phyloP scores from a whole-genome alignment of 2,329 filamentous ascomycete species.

The Penicillium sp. region DNA sequence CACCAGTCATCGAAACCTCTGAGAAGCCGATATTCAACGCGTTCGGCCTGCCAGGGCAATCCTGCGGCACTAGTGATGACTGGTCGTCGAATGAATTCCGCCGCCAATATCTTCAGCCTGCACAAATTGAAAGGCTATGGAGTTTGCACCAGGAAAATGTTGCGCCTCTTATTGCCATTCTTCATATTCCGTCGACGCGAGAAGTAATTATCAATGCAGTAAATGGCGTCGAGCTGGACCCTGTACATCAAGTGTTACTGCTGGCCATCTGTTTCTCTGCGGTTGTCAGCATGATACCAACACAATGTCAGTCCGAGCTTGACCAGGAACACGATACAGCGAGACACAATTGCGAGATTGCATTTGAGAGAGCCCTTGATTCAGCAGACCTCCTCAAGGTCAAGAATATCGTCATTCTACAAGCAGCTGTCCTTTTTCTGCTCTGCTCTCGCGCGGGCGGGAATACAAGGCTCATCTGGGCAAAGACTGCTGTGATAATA shows the following conservation, averaged over 20 bases:
- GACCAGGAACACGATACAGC: conserved; percentile 3
- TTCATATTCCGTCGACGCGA: conserved; percentile 16
- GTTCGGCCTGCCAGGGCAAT: neutral
- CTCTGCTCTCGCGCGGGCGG: conserved; percentile 13
- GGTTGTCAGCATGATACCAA: conserved; percentile 16
- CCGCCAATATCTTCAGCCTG: neutral
- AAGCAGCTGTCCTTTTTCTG: conserved; percentile 23
- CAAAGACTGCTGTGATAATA: conserved; percentile 13
- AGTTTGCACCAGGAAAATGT: conserved; percentile 22
- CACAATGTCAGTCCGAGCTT: conserved; percentile 13
- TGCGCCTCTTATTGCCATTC: conserved; percentile 23
- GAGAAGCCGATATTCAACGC: neutral
- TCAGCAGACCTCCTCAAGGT: conserved; percentile 18
- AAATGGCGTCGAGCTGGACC: neutral
- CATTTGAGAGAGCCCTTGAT: conserved; percentile 14
- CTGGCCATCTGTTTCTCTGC: conserved; percentile 22
- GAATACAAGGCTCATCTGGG: conserved; percentile 17
- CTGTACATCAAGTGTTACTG: conserved; percentile 10
- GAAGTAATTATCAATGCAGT: conserved; percentile 5
- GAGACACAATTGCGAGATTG: conserved; percentile 4
- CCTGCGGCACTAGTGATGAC: neutral
- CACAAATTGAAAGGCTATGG: conserved; percentile 19
- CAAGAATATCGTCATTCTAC: conserved; percentile 16
- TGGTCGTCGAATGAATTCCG: neutral
- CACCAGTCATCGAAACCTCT: neutral